Evolutionary conservation across 2,329 filamentous ascomycete species (phyloP).

Genomic region (Xylariaceae sp.): DNA sequence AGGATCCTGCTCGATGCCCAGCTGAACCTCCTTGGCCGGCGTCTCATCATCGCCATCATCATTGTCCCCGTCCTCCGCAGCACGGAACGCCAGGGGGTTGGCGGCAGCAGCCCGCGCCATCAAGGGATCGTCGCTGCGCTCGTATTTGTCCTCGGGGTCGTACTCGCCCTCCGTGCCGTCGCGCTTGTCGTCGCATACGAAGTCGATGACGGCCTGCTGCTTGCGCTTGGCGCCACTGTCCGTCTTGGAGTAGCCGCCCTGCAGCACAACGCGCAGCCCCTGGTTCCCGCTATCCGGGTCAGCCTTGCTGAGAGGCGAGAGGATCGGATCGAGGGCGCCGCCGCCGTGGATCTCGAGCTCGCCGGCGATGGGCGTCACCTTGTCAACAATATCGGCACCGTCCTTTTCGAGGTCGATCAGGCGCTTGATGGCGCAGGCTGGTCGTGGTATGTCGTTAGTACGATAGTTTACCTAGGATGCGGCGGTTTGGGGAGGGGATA

Average conservation of each 20-base stretch:
- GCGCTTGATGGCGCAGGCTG: slow-evolving; percentile 73
- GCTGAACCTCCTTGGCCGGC: slow-evolving; percentile 46
- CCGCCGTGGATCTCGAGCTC: slow-evolving; percentile 58
- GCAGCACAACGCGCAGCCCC: slow-evolving; percentile 66
- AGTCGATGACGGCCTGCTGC: slow-evolving; percentile 78
- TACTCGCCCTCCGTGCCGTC: slow-evolving; percentile 72
- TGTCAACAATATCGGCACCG: slow-evolving; percentile 43
- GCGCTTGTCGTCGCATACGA: slow-evolving; percentile 70
- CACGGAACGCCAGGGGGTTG: slow-evolving; percentile 24
- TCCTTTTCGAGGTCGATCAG: slow-evolving; percentile 44
- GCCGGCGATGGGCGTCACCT: slow-evolving; percentile 71
- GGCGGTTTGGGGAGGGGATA: background rate
- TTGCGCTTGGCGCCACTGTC: slow-evolving; percentile 52
- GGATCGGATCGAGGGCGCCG: slow-evolving; percentile 58
- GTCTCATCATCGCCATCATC: slow-evolving; percentile 34
- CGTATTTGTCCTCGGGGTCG: slow-evolving; percentile 52
- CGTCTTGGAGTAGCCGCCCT: slow-evolving; percentile 51
- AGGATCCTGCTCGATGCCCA: slow-evolving; percentile 43
- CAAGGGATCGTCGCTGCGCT: slow-evolving; percentile 20
- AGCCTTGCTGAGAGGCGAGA: slow-evolving; percentile 62
- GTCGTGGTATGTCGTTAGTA: too few relatives aligned
- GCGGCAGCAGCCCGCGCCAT: slow-evolving; percentile 14
- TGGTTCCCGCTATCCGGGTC: slow-evolving; percentile 63
- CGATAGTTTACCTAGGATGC: too few relatives aligned
- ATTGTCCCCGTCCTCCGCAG: slow-evolving; percentile 33